phyloP scores from a whole-genome alignment of 148 eudicot genomes.

The Euryodendron excelsum region DNA sequence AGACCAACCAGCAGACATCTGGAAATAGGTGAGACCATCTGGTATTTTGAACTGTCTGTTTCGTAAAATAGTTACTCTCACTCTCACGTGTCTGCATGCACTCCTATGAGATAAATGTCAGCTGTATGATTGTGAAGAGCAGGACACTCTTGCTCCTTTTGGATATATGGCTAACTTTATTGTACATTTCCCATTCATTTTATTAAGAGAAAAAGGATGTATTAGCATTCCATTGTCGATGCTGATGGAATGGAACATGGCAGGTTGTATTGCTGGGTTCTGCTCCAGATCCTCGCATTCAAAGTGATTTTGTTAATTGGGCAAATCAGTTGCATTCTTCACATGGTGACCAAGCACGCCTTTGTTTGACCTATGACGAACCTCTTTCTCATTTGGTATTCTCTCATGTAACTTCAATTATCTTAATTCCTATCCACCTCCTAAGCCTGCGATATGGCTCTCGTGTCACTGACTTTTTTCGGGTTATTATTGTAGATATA shows the following conservation, averaged over 20 bases:
- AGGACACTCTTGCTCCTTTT: not conserved
- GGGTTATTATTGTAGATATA: conserved; percentile 58
- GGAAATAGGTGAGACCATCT: not conserved
- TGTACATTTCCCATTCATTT: not conserved
- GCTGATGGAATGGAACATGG: conserved; percentile 4
- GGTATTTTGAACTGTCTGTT: not conserved
- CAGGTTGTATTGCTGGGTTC: conserved; percentile 93
- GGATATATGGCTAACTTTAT: not conserved
- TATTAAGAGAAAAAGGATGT: not conserved
- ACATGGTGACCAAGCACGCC: conserved; percentile 82
- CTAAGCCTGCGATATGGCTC: not conserved
- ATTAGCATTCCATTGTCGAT: not conserved
- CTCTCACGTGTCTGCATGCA: no score
- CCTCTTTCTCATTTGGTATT: conserved; percentile 98
- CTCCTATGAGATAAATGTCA: no score
- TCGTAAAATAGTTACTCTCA: not conserved
- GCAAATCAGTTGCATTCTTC: conserved; percentile 77
- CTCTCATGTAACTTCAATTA: not conserved
- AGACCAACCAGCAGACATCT: not conserved
- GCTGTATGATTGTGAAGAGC: no score
- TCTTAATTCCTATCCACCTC: not conserved
- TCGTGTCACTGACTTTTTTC: not conserved
- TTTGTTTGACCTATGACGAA: conserved; percentile 90
- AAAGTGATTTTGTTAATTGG: conserved; percentile 80
- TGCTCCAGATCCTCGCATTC: conserved; percentile 90